A percentile compares a stretch with the other conserved stretches of the same genome.
phyloP scores from a whole-genome alignment of 139 green algal genomes.

The Spirogloea muscicola region DNA sequence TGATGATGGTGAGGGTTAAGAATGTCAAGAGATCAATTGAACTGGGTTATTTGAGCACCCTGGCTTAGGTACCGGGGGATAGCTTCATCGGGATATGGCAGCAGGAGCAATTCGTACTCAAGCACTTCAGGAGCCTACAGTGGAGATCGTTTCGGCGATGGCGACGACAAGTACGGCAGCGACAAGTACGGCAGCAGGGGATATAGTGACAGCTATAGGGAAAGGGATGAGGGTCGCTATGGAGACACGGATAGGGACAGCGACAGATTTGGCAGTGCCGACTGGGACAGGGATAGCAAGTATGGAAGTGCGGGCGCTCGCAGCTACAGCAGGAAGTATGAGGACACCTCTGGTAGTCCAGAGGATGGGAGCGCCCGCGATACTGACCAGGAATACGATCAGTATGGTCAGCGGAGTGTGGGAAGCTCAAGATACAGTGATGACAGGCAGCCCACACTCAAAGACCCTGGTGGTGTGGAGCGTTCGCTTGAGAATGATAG shows the following conservation, averaged over 20 bases:
- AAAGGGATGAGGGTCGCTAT: neutral
- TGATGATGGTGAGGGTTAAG: neutral
- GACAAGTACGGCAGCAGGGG: neutral
- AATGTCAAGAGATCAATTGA: no score
- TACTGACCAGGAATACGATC: constrained; percentile 3
- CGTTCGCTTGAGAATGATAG: neutral
- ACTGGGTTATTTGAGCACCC: no score
- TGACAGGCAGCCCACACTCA: neutral
- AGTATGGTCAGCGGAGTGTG: neutral
- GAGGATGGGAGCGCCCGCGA: neutral
- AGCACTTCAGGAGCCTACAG: constrained; percentile 10
- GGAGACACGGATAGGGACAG: constrained; percentile 18
- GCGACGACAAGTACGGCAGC: neutral
- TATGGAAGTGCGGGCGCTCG: no score
- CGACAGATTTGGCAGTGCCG: no score
- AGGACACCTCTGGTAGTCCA: neutral
- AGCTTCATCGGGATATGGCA: constrained; percentile 1
- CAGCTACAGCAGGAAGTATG: constrained; percentile 10
- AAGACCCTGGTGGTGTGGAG: neutral
- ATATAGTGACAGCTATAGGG: constrained; percentile 3
- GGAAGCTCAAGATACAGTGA: neutral
- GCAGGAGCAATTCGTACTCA: no score
- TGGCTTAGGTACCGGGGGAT: constrained; percentile 39
- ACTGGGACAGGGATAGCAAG: no score
- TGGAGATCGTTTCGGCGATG: constrained; percentile 7